These are phyloP conservation scores for Trifolium dubium DNA, from an alignment of 306 rosid genomes.

Conservation along the genomic window DNA sequence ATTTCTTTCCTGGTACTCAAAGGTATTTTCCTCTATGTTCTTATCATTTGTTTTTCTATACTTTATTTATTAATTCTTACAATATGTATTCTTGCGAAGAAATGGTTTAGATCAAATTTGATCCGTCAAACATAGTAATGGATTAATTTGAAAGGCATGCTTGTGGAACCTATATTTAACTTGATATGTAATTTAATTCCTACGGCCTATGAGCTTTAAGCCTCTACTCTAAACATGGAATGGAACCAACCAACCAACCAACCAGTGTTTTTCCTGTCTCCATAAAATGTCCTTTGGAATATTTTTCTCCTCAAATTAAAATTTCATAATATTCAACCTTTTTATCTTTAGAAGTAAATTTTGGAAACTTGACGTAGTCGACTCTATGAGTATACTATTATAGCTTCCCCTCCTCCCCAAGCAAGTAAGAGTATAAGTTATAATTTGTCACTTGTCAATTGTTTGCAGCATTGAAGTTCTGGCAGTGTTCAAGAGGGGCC, in stretches of 20 bases:
- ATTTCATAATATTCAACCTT: not conserved
- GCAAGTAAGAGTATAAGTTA: conserved; percentile 8
- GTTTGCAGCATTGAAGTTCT: conserved; percentile 82
- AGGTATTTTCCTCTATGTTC: conserved; percentile 52
- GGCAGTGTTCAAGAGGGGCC: conserved; percentile 78
- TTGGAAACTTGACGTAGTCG: conserved; percentile 2
- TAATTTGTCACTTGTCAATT: conserved; percentile 36
- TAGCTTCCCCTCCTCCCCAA: conserved; percentile 2
- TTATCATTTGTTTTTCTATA: not conserved
- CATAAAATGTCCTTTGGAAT: not conserved
- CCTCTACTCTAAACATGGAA: conserved; percentile 4
- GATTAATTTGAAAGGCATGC: conserved; percentile 16
- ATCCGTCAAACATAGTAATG: conserved; percentile 5
- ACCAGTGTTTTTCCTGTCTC: not conserved
- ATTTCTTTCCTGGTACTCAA: conserved; percentile 87
- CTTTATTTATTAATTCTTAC: conserved; percentile 10
- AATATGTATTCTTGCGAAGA: conserved; percentile 10
- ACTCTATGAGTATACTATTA: no score
- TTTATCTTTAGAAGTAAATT: conserved; percentile 6
- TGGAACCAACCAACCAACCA: no score
- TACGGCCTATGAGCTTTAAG: not conserved
- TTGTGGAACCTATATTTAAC: conserved; percentile 33
- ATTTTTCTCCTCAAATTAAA: not conserved
- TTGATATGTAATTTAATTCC: conserved; percentile 11
- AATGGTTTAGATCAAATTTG: conserved; percentile 1